A percentile compares a stretch with the other conserved stretches of the same genome.
Evolutionary conservation across 345 rosid genomes (phyloP).

Genomic region (Eucalyptus leucophloia): DNA sequence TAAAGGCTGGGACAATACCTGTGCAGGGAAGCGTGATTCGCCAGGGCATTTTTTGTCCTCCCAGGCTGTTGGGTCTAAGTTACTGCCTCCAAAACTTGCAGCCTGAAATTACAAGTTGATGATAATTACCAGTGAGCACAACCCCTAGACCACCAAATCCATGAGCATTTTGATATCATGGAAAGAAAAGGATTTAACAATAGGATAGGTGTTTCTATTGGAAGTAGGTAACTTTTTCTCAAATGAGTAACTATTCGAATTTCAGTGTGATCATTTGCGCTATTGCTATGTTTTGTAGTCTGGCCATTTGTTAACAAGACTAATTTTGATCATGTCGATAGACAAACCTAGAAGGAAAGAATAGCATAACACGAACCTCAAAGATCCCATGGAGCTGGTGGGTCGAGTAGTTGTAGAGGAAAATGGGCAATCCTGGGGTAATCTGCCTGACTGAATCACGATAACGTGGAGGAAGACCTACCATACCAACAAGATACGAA

Average conservation of each 20-base stretch:
- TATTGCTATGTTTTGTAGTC: neutral
- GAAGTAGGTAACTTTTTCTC: neutral
- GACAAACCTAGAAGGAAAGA: neutral
- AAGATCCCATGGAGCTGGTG: constrained; percentile 61
- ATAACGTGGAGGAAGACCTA: constrained; percentile 49
- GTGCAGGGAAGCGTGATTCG: constrained; percentile 98
- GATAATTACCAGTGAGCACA: neutral
- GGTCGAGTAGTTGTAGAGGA: constrained; percentile 54
- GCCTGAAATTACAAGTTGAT: constrained; percentile 26
- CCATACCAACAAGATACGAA: neutral
- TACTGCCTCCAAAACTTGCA: constrained; percentile 93
- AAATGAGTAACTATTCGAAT: neutral
- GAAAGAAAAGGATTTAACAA: neutral
- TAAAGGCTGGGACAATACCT: neutral
- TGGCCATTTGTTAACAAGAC: neutral
- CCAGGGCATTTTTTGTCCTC: constrained; percentile 91
- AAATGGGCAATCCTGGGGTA: constrained; percentile 56
- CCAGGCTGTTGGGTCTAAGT: constrained; percentile 90
- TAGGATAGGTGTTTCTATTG: neutral
- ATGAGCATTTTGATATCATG: neutral
- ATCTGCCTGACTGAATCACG: constrained; percentile 52
- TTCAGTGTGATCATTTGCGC: neutral
- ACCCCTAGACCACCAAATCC: neutral
- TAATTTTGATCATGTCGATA: neutral
- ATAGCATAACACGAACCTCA: constrained; percentile 17